These are phyloP conservation scores for Microdochium nivale DNA, from an alignment of 2,329 filamentous ascomycete genomes.

Conservation along the genomic window DNA sequence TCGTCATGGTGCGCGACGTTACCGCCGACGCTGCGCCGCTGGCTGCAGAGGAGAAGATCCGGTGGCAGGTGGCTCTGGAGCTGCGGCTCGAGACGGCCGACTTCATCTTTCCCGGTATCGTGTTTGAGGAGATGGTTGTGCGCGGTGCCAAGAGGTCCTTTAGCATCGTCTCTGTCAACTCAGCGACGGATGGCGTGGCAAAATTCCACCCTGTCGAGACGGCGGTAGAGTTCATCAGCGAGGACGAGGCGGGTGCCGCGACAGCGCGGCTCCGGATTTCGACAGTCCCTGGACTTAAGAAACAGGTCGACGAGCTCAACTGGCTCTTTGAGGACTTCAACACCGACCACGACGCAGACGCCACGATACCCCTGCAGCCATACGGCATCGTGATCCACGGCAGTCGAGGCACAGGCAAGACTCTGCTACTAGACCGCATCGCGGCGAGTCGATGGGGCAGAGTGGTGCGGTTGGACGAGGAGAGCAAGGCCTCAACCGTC, in stretches of 20 bases:
- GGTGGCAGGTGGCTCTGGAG: slow-evolving; percentile 18
- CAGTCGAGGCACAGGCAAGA: slow-evolving; percentile 78
- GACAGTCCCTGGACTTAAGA: slow-evolving; percentile 59
- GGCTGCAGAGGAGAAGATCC: slow-evolving; percentile 17
- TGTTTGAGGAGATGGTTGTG: slow-evolving; percentile 55
- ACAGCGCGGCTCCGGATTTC: slow-evolving; percentile 33
- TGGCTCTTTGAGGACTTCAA: slow-evolving; percentile 51
- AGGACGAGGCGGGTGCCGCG: slow-evolving; percentile 18
- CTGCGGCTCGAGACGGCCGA: slow-evolving; percentile 46
- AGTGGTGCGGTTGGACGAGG: slow-evolving; percentile 51
- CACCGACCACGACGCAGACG: slow-evolving; percentile 20
- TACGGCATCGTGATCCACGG: slow-evolving; percentile 70
- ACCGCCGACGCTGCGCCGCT: slow-evolving; percentile 27
- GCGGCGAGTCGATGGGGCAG: slow-evolving; percentile 61
- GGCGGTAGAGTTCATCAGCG: slow-evolving; percentile 22
- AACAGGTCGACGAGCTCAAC: slow-evolving; percentile 60
- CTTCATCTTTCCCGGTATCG: slow-evolving; percentile 60
- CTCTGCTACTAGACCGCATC: slow-evolving; percentile 60
- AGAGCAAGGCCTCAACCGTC: slow-evolving; percentile 50
- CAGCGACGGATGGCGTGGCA: slow-evolving; percentile 31
- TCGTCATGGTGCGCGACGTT: slow-evolving; percentile 53
- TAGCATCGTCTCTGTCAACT: slow-evolving; percentile 46
- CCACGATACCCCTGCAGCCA: slow-evolving; percentile 26
- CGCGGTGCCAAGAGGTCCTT: slow-evolving; percentile 54
- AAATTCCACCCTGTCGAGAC: slow-evolving; percentile 30